Percentiles rank a stretch among this genome's conserved stretches.
These are phyloP conservation scores for Paraconiothyrium sp. DNA, from an alignment of 2,329 filamentous ascomycete species.

Conservation along the genomic window DNA sequence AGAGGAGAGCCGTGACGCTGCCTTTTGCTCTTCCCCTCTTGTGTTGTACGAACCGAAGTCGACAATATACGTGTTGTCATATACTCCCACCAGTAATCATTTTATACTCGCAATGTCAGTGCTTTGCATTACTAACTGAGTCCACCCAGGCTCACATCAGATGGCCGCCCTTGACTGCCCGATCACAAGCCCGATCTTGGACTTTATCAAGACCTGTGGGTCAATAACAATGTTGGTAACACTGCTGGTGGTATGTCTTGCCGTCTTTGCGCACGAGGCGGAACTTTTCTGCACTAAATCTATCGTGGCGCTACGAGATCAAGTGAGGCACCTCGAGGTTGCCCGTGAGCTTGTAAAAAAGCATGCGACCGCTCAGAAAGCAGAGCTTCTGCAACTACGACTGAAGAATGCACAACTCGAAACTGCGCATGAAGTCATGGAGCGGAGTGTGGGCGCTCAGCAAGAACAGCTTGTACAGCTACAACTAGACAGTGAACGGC, in stretches of 20 bases:
- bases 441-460: background rate
- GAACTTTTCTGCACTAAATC: background rate
- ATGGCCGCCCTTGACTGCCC: background rate
- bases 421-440: no score
- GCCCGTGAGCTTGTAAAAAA: background rate
- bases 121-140: background rate
- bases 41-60: background rate
- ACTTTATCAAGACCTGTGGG: background rate
- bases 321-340: background rate
- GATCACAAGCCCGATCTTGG: background rate
- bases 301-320: background rate
- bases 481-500: background rate
- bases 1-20: background rate
- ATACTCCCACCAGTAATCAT: background rate
- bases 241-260: background rate
- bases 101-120: background rate
- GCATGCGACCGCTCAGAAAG: background rate
- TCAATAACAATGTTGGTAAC: background rate
- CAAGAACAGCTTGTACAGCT: background rate
- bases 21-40: background rate
- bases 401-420: background rate
- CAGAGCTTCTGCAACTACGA: background rate
- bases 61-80: background rate
- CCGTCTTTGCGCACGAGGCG: background rate
- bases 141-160: background rate